Evolutionary conservation across 1,284 basidiomycete species (phyloP).

Genomic region (Tylopilus microsporus): DNA sequence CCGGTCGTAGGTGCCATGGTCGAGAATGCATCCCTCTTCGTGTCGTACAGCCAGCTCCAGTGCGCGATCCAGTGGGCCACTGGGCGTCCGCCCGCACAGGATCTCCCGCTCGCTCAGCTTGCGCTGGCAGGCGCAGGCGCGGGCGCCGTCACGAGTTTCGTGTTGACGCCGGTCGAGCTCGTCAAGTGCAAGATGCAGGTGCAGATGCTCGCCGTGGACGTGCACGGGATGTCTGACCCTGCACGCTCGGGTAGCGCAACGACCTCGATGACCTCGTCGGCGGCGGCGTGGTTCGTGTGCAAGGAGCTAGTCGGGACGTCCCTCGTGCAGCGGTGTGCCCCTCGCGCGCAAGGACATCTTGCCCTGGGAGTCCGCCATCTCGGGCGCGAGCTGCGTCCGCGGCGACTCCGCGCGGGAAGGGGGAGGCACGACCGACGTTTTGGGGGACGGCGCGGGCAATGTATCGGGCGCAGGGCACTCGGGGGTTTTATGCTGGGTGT

Average conservation of each 20-base stretch:
- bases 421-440: conserved; percentile 52
- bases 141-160: conserved; percentile 79
- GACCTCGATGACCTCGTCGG: too few relatives aligned
- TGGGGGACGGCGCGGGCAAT: conserved; percentile 68
- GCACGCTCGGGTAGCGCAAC: too few relatives aligned
- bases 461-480: conserved; percentile 72
- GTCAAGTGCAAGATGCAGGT: conserved; percentile 99
- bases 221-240: conserved; percentile 15
- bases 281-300: too few relatives aligned
- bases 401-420: conserved; percentile 29
- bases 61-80: conserved; percentile 43
- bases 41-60: conserved; percentile 85
- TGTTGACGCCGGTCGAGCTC: conserved; percentile 93
- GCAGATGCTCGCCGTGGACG: conserved; percentile 63
- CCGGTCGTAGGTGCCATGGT: too few relatives aligned
- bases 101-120: conserved; percentile 45
- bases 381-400: conserved; percentile 89
- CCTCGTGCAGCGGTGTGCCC: conserved; percentile 1
- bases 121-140: conserved; percentile 81
- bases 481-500: conserved; percentile 92
- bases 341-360: conserved; percentile 44
- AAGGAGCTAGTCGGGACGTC: too few relatives aligned
- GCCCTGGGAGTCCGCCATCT: conserved; percentile 77
- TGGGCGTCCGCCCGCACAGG: too few relatives aligned
- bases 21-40: conserved; percentile 42